Evolutionary conservation across 1,284 basidiomycete genomes (phyloP).

Genomic region (Heterobasidion occidentale): DNA sequence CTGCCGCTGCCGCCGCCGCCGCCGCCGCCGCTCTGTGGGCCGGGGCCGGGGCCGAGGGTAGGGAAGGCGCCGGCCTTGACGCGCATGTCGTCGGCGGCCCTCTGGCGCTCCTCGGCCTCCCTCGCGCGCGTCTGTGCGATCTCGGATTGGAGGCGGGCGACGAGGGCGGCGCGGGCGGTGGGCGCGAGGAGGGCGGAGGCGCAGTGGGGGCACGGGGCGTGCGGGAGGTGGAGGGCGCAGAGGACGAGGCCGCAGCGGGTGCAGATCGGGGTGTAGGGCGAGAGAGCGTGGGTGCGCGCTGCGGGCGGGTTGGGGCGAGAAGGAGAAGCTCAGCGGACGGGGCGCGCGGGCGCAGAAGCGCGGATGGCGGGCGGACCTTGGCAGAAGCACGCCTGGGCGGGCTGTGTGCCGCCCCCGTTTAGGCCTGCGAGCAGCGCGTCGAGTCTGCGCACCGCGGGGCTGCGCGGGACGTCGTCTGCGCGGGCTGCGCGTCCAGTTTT

Average conservation of each 20-base stretch:
- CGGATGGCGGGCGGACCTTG: slow-evolving; percentile 34
- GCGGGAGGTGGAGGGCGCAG: slow-evolving; percentile 48
- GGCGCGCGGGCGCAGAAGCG: background rate
- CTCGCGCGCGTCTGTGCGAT: slow-evolving; percentile 33
- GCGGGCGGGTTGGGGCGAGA: background rate
- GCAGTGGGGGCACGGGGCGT: slow-evolving; percentile 54
- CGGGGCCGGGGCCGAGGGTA: slow-evolving; percentile 24
- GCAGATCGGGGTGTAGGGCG: slow-evolving; percentile 49
- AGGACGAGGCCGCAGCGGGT: slow-evolving; percentile 52
- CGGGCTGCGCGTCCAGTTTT: slow-evolving; percentile 15
- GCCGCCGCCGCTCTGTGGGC: background rate
- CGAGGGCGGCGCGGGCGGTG: slow-evolving; percentile 26
- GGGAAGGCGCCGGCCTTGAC: slow-evolving; percentile 57
- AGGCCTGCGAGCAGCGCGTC: slow-evolving; percentile 21
- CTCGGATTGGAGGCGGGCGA: slow-evolving; percentile 33
- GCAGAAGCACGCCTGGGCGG: slow-evolving; percentile 63
- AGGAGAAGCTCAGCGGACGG: background rate
- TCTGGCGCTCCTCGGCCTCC: slow-evolving; percentile 42
- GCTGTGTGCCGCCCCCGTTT: slow-evolving; percentile 14
- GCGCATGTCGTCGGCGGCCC: slow-evolving; percentile 37
- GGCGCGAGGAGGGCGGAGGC: slow-evolving; percentile 27
- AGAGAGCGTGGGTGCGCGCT: slow-evolving; percentile 54
- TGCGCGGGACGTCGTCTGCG: slow-evolving; percentile 17
- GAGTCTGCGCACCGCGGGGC: slow-evolving; percentile 20
- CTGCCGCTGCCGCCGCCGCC: no score